phyloP scores from a whole-genome alignment of 2,329 filamentous ascomycete genomes.

The Colletotrichum sp. region DNA sequence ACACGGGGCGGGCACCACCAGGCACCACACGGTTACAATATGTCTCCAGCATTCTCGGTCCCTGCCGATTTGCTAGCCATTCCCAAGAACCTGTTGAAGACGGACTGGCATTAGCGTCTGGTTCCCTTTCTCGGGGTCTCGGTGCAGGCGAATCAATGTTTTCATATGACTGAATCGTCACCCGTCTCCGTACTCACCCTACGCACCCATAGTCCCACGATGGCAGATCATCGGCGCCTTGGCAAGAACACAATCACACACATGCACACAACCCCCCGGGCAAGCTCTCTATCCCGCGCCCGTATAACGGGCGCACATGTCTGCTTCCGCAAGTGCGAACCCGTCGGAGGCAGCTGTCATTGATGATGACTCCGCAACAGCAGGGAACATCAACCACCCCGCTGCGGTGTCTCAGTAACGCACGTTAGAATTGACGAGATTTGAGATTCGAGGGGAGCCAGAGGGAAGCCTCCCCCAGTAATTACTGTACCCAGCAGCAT shows the following conservation, averaged over 20 bases:
- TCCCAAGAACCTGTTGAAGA: not conserved
- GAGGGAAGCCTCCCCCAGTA: not conserved
- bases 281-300: not conserved
- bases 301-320: not conserved
- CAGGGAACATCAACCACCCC: not conserved
- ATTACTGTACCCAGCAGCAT: not conserved
- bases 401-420: slow-evolving; percentile 13
- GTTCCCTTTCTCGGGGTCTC: slow-evolving; percentile 4
- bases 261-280: not conserved
- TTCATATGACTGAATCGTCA: not conserved
- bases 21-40: not conserved
- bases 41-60: slow-evolving; percentile 4
- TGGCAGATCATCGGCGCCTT: not conserved
- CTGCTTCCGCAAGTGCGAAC: not conserved
- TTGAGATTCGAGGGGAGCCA: not conserved
- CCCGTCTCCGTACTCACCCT: not conserved
- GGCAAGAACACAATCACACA: not conserved
- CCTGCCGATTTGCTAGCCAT: not conserved
- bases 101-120: not conserved
- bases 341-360: not conserved
- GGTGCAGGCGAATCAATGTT: not conserved
- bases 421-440: not conserved
- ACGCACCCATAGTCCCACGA: not conserved
- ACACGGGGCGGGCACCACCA: not conserved
- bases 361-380: not conserved